Conservation (phyloP, 2,329 filamentous ascomycete genomes). For the Penicillium brevicompactum region DNA sequence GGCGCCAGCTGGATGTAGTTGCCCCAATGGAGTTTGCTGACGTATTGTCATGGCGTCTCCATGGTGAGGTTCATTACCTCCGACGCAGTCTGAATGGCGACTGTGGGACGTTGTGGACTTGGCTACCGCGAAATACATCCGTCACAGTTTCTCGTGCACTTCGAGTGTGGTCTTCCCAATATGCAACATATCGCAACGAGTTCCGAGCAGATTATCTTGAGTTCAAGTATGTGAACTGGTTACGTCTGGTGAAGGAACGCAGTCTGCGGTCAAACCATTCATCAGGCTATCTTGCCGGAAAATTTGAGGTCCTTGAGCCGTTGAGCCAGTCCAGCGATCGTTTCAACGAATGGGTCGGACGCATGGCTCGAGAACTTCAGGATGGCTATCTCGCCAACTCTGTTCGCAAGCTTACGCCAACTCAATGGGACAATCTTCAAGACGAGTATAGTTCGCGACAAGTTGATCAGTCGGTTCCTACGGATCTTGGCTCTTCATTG, state of each 20-base stretch:
- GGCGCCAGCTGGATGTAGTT: conserved; percentile 32
- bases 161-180: neutral
- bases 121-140: neutral
- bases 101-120: conserved; percentile 6
- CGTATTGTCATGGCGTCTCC: neutral
- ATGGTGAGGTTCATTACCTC: conserved; percentile 14
- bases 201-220: conserved; percentile 1
- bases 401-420: neutral
- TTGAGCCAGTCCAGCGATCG: conserved; percentile 20
- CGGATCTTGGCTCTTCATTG: neutral
- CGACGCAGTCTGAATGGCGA: conserved; percentile 6
- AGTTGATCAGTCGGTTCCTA: neutral
- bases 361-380: neutral
- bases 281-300: conserved; percentile 14
- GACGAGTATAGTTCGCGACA: neutral
- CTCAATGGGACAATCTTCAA: neutral
- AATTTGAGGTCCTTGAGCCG: conserved; percentile 20
- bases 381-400: neutral
- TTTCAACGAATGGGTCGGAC: conserved; percentile 22
- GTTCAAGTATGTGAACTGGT: conserved; percentile 25
- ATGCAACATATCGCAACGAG: conserved; percentile 4
- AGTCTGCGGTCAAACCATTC: conserved; percentile 17
- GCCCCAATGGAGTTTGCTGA: conserved; percentile 17
- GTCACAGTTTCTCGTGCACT: neutral
- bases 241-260: conserved; percentile 25